These are phyloP conservation scores for Saturnispora dispora DNA, from an alignment of 805 yeast genomes.

Conservation along the genomic window DNA sequence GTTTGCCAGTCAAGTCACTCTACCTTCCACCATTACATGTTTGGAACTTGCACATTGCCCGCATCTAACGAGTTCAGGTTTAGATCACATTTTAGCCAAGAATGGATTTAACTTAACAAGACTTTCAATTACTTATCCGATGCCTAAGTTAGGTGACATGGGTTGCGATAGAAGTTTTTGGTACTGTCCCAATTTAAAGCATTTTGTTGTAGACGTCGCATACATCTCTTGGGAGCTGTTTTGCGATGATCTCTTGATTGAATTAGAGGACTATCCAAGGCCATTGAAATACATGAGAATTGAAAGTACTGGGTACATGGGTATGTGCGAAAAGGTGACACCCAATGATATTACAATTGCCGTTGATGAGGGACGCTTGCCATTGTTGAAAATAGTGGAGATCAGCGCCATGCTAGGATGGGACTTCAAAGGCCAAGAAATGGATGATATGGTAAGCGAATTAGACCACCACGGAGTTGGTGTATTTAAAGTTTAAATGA, in stretches of 20 bases:
- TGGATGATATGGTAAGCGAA: slow-evolving; percentile 54
- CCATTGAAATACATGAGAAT: slow-evolving; percentile 58
- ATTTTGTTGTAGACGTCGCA: slow-evolving; percentile 68
- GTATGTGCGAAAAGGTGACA: slow-evolving; percentile 72
- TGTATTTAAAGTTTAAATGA: slow-evolving; percentile 11
- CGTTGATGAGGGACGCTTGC: slow-evolving; percentile 66
- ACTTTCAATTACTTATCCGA: slow-evolving; percentile 71
- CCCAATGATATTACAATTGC: slow-evolving; percentile 89
- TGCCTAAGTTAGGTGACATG: slow-evolving; percentile 66
- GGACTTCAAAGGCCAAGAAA: slow-evolving; percentile 57
- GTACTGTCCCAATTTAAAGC: slow-evolving; percentile 64
- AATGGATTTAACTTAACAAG: slow-evolving; percentile 59
- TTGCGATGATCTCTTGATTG: slow-evolving; percentile 35
- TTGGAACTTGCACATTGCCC: slow-evolving; percentile 89
- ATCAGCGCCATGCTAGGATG: slow-evolving; percentile 79
- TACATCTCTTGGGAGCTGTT: slow-evolving; percentile 51
- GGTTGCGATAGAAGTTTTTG: slow-evolving; percentile 66
- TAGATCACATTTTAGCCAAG: slow-evolving; percentile 49
- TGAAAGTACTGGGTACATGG: slow-evolving; percentile 80
- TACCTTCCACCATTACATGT: slow-evolving; percentile 63
- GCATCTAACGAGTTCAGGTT: slow-evolving; percentile 51
- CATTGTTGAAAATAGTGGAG: slow-evolving; percentile 51
- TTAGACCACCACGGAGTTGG: slow-evolving; percentile 59
- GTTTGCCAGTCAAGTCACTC: slow-evolving; percentile 57
- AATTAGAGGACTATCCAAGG: slow-evolving; percentile 22